A percentile compares a stretch with the other conserved stretches of the same genome.
Conservation (phyloP, 257 asterid genomes). For the Paraleonurus japonicus region DNA sequence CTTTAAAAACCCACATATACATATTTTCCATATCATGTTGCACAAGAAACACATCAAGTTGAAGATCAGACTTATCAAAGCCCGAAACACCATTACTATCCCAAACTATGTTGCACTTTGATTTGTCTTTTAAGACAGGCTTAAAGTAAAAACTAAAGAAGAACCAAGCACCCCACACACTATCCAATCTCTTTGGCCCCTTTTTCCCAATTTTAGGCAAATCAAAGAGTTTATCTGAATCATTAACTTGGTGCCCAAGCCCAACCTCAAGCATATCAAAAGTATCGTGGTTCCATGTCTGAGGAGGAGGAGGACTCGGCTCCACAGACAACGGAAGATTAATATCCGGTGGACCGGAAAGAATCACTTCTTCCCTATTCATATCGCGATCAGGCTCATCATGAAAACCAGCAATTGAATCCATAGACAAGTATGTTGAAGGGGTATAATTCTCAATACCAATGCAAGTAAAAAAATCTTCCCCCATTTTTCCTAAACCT, state of each 20-base stretch:
- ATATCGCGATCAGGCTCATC: conserved; percentile 41
- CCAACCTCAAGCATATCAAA: conserved; percentile 58
- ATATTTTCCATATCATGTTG: conserved; percentile 63
- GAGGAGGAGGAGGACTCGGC: conserved; percentile 50
- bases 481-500: conserved; percentile 43
- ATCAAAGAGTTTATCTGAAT: conserved; percentile 36
- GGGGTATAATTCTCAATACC: conserved; percentile 50
- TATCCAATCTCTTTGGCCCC: conserved; percentile 49
- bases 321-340: conserved; percentile 51
- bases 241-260: conserved; percentile 43
- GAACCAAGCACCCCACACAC: conserved; percentile 66
- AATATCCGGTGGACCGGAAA: conserved; percentile 55
- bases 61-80: conserved; percentile 51
- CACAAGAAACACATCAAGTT: conserved; percentile 47
- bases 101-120: conserved; percentile 40
- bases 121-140: conserved; percentile 51
- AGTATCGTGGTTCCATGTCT: conserved; percentile 41
- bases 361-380: conserved; percentile 41
- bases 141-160: conserved; percentile 56
- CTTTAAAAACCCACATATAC: conserved; percentile 62
- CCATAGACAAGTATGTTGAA: conserved; percentile 56
- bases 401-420: conserved; percentile 43
- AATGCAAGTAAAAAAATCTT: conserved; percentile 46
- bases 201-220: conserved; percentile 45
- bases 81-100: conserved; percentile 47